A percentile compares a stretch with the other conserved stretches of the same genome.
These are phyloP conservation scores for Saccharomycopsis schoenii DNA, from an alignment of 805 yeast genomes.

Conservation along the genomic window DNA sequence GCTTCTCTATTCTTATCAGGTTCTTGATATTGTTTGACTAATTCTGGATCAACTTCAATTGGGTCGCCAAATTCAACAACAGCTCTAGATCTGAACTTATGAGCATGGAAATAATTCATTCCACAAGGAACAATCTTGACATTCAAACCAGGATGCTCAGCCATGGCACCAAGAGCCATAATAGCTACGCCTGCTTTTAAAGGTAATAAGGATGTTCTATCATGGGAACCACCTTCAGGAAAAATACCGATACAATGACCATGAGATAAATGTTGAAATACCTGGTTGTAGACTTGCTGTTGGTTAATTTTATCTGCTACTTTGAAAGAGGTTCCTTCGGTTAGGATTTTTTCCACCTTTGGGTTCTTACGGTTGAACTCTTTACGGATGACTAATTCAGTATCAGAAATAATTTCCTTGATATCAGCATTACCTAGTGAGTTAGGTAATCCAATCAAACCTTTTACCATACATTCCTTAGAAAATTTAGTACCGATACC, in stretches of 20 bases:
- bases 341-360: conserved; percentile 33
- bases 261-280: conserved; percentile 68
- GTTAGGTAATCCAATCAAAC: conserved; percentile 67
- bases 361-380: conserved; percentile 53
- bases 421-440: conserved; percentile 71
- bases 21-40: conserved; percentile 51
- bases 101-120: conserved; percentile 90
- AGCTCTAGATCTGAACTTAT: conserved; percentile 88
- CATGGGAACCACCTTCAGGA: conserved; percentile 98
- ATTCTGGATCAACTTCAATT: conserved; percentile 48
- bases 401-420: conserved; percentile 55
- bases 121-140: conserved; percentile 92
- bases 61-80: conserved; percentile 91
- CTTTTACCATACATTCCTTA: conserved; percentile 47
- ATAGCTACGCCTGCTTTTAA: conserved; percentile 95
- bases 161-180: conserved; percentile 93
- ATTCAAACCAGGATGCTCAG: conserved; percentile 59
- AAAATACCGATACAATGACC: conserved; percentile 83
- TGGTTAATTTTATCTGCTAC: conserved; percentile 79
- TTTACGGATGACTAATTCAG: conserved; percentile 54
- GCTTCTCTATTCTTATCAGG: conserved; percentile 66
- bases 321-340: conserved; percentile 54
- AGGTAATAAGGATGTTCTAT: conserved; percentile 81
- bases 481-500: conserved; percentile 65
- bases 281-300: conserved; percentile 67